Conservation (phyloP, 108 stramenopile species). For the Fragilaria radians region DNA sequence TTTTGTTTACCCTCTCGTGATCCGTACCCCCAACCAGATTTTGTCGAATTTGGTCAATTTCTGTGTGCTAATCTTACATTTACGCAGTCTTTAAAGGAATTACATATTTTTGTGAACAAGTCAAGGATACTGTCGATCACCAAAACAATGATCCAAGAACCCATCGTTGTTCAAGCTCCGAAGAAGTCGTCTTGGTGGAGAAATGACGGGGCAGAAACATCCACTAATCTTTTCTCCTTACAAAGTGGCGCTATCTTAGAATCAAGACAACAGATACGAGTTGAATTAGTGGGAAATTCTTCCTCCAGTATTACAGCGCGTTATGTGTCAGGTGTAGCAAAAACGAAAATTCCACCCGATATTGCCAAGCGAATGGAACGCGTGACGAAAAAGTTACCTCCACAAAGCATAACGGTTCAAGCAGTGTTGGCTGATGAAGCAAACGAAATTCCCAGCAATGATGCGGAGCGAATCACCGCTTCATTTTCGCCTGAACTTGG, state of each 20-base stretch:
- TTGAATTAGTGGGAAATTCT: slow-evolving; percentile 36
- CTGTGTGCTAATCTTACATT: slow-evolving; percentile 67
- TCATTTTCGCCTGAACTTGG: slow-evolving; percentile 52
- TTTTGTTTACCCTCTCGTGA: slow-evolving; percentile 69
- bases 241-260: slow-evolving; percentile 29
- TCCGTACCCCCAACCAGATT: slow-evolving; percentile 56
- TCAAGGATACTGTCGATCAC: slow-evolving; percentile 36
- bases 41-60: slow-evolving; percentile 69
- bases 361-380: slow-evolving; percentile 68
- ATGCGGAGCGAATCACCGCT: slow-evolving; percentile 35
- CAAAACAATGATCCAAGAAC: slow-evolving; percentile 53
- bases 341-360: slow-evolving; percentile 48
- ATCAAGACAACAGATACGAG: slow-evolving; percentile 31
- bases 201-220: slow-evolving; percentile 48
- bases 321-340: slow-evolving; percentile 60
- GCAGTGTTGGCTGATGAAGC: slow-evolving; percentile 28
- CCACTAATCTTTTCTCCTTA: slow-evolving; percentile 49
- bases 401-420: slow-evolving; percentile 44
- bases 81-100: slow-evolving; percentile 41
- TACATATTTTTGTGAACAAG: slow-evolving; percentile 56
- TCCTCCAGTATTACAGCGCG: slow-evolving; percentile 49
- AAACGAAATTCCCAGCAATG: neutral
- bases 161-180: slow-evolving; percentile 21
- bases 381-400: slow-evolving; percentile 82
- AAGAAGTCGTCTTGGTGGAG: slow-evolving; percentile 46